phyloP scores from a whole-genome alignment of 108 stramenopile species.

The Epithemia pelagica region DNA sequence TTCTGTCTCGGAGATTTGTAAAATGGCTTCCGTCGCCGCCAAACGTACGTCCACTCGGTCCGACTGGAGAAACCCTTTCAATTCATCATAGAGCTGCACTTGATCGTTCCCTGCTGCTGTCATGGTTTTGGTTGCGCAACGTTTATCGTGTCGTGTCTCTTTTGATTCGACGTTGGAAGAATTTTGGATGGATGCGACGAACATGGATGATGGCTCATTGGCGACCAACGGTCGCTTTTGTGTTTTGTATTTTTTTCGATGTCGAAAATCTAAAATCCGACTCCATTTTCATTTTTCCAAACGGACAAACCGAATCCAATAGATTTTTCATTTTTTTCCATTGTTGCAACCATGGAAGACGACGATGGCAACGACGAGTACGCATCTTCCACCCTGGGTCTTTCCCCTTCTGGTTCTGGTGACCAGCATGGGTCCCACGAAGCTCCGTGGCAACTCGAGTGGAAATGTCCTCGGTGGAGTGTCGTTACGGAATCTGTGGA shows the following conservation, averaged over 20 bases:
- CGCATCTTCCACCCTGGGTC: constrained; percentile 16
- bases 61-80: constrained; percentile 33
- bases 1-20: constrained; percentile 21
- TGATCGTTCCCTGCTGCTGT: not conserved
- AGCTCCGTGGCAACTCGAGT: not conserved
- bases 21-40: constrained; percentile 39
- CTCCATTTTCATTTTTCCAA: too few relatives aligned
- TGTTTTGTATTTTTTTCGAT: too few relatives aligned
- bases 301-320: too few relatives aligned
- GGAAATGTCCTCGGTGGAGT: not conserved
- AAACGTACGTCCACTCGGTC: constrained; percentile 29
- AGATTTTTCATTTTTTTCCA: too few relatives aligned
- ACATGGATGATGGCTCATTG: too few relatives aligned
- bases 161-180: too few relatives aligned
- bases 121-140: too few relatives aligned
- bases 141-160: too few relatives aligned
- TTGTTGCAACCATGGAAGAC: constrained; percentile 12
- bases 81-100: constrained; percentile 26
- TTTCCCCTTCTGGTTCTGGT: not conserved
- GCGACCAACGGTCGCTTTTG: too few relatives aligned
- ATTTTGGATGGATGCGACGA: too few relatives aligned
- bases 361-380: constrained; percentile 43
- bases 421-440: not conserved
- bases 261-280: too few relatives aligned
- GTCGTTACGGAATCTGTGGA: not conserved